Evolutionary conservation across 78 protist genomes (phyloP).

Genomic region (Planoprotostelium fungivorum): DNA sequence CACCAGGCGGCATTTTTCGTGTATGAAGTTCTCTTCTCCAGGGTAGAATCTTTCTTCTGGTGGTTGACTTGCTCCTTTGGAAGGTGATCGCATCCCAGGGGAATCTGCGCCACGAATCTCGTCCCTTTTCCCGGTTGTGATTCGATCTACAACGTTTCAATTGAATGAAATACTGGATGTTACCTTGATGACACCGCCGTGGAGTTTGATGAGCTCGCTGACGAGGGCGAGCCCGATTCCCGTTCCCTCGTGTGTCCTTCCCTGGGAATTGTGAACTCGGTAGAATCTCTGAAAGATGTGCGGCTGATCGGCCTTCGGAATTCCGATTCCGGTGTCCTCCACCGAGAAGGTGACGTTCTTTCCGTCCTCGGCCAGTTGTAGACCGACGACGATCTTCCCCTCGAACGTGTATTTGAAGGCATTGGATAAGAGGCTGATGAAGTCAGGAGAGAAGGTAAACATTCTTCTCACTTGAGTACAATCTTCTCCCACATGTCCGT

Average conservation of each 20-base stretch:
- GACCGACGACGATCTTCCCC: neutral
- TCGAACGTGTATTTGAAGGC: slow-evolving; percentile 48
- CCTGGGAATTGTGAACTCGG: slow-evolving; percentile 22
- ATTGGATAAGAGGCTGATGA: slow-evolving; percentile 34
- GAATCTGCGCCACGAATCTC: neutral
- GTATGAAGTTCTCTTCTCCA: neutral
- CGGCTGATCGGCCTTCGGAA: neutral
- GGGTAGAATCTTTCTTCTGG: neutral
- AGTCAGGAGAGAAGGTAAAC: slow-evolving; percentile 17
- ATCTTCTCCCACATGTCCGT: slow-evolving; percentile 9
- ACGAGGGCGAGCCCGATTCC: slow-evolving; percentile 58
- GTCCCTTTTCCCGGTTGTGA: neutral
- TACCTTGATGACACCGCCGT: slow-evolving; percentile 28
- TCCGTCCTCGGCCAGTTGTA: neutral
- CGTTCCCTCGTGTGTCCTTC: slow-evolving; percentile 53
- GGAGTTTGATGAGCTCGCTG: slow-evolving; percentile 49
- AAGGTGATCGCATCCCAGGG: neutral
- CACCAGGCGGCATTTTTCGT: neutral
- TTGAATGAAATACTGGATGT: neutral
- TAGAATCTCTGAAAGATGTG: slow-evolving; percentile 50
- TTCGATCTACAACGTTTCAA: neutral
- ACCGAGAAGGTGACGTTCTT: slow-evolving; percentile 10
- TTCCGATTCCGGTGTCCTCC: slow-evolving; percentile 33
- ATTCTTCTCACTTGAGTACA: neutral
- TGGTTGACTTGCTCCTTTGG: neutral